Evolutionary conservation across 1,284 basidiomycete genomes (phyloP).

Genomic region (Porphyrellus sp.): DNA sequence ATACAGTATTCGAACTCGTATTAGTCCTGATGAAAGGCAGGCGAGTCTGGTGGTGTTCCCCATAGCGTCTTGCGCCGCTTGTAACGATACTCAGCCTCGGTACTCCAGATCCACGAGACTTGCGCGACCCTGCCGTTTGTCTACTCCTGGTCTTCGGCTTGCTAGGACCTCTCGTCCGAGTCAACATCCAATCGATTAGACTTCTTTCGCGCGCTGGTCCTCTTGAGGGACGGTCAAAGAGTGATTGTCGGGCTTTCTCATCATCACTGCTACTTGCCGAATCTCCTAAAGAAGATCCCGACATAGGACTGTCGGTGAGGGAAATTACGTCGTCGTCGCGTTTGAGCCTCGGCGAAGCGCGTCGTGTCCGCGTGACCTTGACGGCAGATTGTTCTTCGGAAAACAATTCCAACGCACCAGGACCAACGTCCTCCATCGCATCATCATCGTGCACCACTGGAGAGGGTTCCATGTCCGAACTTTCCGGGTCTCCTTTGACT

Average conservation of each 20-base stretch:
- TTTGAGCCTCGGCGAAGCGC: constrained; percentile 1
- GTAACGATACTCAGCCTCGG: constrained; percentile 38
- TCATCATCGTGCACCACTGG: background rate
- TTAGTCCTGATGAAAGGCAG: constrained; percentile 32
- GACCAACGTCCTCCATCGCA: background rate
- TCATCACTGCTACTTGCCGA: constrained; percentile 29
- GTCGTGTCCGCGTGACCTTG: constrained; percentile 8
- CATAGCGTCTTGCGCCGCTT: constrained; percentile 33
- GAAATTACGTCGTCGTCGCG: constrained; percentile 22
- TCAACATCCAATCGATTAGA: constrained; percentile 59
- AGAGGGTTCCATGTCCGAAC: constrained; percentile 38
- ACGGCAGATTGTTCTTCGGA: constrained; percentile 18
- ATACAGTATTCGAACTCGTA: constrained; percentile 3
- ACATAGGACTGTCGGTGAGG: constrained; percentile 25
- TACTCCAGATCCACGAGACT: constrained; percentile 8
- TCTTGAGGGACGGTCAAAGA: constrained; percentile 28
- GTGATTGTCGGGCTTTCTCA: constrained; percentile 32
- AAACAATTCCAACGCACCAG: constrained; percentile 2
- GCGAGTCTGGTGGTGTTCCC: constrained; percentile 38
- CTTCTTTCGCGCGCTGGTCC: constrained; percentile 38
- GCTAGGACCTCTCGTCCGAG: constrained; percentile 38
- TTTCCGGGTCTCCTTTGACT: constrained; percentile 50
- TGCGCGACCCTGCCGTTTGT: constrained; percentile 3
- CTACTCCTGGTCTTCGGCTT: constrained; percentile 14
- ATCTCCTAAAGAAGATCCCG: constrained; percentile 28